Base-by-base conservation (phyloP, 164 flowering plant genomes). In the Berberis thunbergii region DNA sequence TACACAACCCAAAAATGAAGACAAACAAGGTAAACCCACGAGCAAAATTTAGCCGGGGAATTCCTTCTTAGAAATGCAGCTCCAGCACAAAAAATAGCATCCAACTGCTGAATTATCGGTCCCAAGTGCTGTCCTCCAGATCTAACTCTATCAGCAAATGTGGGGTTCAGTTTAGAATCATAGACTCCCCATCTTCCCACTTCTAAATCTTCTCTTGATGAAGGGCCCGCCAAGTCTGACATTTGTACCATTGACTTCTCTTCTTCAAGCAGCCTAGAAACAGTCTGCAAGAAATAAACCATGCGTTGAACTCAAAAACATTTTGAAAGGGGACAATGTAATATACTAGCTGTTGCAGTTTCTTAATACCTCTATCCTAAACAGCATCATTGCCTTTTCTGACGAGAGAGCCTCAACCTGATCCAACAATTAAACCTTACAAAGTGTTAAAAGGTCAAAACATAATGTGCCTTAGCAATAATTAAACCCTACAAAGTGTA, bases 391-490 rank as follows among this genome's bases (percentile, higher is more conserved):
- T 6, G 96, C 95, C 79, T 94, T 94, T 83, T 94, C 96, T 3
- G 97, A 88, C 61, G 98, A 78, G 13, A 94, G 85, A 43, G 88
- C 69, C 79, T 94, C 98, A 60, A 94, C 97, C 98, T 94, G 81
- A 61, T 65, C 64, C 61, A 77, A 53, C 26, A 59, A 55, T 63
- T 9, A 49, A 46, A 75, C 10, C 62, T 74, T 41, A 60, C 41
- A 41, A 3, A 45, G 54, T 1, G 54, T 52, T 52, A 26, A 3
- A 1, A 11, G 13, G n/a, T 4, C 52, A 44, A 60, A 60, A 26
- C 26, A 26, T 13, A 45, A 13, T 44, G 4, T 44, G 8, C 26
- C 26, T 26, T 26, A 26, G 26, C 26, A 26, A 26, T 26, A 26
- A 55, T 63, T 9, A 49, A 46, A 75, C 10, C 62, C 71, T 41